Evolutionary conservation across 768 basidiomycete species (phyloP).

Genomic region (Fibroporia radiculosa): DNA sequence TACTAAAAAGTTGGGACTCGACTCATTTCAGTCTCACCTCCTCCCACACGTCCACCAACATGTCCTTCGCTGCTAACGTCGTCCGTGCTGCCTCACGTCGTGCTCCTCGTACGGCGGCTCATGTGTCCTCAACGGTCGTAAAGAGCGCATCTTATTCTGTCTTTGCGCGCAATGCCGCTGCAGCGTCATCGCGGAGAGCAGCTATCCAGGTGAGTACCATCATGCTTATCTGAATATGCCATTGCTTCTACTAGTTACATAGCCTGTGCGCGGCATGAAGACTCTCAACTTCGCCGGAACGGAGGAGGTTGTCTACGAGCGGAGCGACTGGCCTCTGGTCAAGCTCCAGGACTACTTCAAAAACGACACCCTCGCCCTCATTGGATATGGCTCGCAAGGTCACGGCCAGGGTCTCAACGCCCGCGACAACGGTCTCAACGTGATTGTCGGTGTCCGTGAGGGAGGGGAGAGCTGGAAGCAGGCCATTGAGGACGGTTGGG

Average conservation of each 20-base stretch:
- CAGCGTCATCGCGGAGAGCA: slow-evolving; percentile 21
- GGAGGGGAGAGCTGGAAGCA: slow-evolving; percentile 96
- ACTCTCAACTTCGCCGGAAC: slow-evolving; percentile 95
- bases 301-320: slow-evolving; percentile 91
- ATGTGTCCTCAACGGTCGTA: slow-evolving; percentile 31
- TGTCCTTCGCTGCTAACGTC: slow-evolving; percentile 59
- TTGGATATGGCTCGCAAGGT: slow-evolving; percentile 98
- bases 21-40: slow-evolving; percentile 1
- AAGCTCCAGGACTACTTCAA: slow-evolving; percentile 99
- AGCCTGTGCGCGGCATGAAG: slow-evolving; percentile 78
- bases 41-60: slow-evolving; percentile 32
- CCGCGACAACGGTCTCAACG: slow-evolving; percentile 97
- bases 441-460: slow-evolving; percentile 97
- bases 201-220: slow-evolving; percentile 29
- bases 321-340: slow-evolving; percentile 93
- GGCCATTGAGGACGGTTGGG: slow-evolving; percentile 95
- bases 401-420: slow-evolving; percentile 99
- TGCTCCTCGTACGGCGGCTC: slow-evolving; percentile 42
- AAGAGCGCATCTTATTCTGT: slow-evolving; percentile 64
- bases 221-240: slow-evolving; percentile 1
- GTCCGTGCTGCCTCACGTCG: slow-evolving; percentile 63
- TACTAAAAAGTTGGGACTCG: not conserved
- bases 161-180: slow-evolving; percentile 36
- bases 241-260: not conserved
- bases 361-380: slow-evolving; percentile 97